phyloP scores from a whole-genome alignment of 106 monocot genomes.

The Platanthera guangdongensis region DNA sequence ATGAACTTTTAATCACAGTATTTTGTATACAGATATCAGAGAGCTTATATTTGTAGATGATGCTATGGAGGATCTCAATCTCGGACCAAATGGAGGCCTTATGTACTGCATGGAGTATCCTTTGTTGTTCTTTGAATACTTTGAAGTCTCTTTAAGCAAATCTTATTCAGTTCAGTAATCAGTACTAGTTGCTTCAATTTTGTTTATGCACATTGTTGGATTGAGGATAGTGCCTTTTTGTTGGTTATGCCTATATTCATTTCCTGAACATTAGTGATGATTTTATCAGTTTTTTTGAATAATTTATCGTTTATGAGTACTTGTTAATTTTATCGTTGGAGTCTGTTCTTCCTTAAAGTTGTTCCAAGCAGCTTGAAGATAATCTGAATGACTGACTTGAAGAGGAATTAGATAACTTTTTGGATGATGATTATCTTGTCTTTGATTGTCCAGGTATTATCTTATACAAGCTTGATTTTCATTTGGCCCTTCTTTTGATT shows the following conservation, averaged over 20 bases:
- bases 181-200: neutral
- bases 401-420: constrained; percentile 76
- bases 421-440: constrained; percentile 95
- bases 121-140: constrained; percentile 9
- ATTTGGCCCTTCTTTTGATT: neutral
- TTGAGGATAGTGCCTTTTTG: neutral
- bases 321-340: neutral
- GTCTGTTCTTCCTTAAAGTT: constrained; percentile 31
- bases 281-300: neutral
- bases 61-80: constrained; percentile 85
- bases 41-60: constrained; percentile 90
- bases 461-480: neutral
- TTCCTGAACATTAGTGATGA: neutral
- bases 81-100: constrained; percentile 89
- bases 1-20: neutral
- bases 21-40: constrained; percentile 61
- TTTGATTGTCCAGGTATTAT: constrained; percentile 95
- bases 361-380: constrained; percentile 63
- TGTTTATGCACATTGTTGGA: neutral
- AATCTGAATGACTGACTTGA: constrained; percentile 82
- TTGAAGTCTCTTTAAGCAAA: neutral
- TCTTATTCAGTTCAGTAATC: neutral
- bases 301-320: neutral
- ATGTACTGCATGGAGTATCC: constrained; percentile 99
- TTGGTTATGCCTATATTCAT: neutral